Conservation (phyloP, 768 basidiomycete species). For the Russula olivacea region DNA sequence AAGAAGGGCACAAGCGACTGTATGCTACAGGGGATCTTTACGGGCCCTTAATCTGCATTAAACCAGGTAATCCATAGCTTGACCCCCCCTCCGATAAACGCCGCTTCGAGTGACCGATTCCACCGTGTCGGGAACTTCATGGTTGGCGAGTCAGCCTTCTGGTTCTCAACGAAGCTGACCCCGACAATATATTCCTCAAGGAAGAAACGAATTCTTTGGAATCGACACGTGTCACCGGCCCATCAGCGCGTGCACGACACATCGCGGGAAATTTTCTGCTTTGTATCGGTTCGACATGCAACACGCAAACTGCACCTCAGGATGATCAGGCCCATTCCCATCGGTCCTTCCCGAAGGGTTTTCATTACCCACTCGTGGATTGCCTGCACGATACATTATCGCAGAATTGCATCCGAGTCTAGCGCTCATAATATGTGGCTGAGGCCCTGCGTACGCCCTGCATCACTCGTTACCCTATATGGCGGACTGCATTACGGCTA, state of each 20-base stretch:
- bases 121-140: conserved; percentile 63
- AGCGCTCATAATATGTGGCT: conserved; percentile 17
- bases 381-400: conserved; percentile 6
- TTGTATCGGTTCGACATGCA: conserved; percentile 83
- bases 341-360: conserved; percentile 28
- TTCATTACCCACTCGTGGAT: conserved; percentile 33
- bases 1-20: conserved; percentile 62
- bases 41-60: neutral
- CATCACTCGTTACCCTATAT: too few species aligned
- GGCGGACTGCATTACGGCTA: too few species aligned
- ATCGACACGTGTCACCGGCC: conserved; percentile 84
- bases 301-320: conserved; percentile 70
- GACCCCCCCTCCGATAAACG: conserved; percentile 49
- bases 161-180: conserved; percentile 63
- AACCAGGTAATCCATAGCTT: conserved; percentile 44
- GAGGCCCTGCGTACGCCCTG: too few species aligned
- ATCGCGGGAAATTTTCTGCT: conserved; percentile 66
- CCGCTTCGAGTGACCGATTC: conserved; percentile 51
- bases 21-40: conserved; percentile 40
- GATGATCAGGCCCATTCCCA: conserved; percentile 38
- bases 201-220: conserved; percentile 79
- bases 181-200: conserved; percentile 64
- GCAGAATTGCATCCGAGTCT: neutral
- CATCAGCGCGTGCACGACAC: conserved; percentile 82
- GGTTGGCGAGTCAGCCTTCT: conserved; percentile 48